These are phyloP conservation scores for Citrullus colocynthis DNA, from an alignment of 306 rosid genomes.

Conservation along the genomic window DNA sequence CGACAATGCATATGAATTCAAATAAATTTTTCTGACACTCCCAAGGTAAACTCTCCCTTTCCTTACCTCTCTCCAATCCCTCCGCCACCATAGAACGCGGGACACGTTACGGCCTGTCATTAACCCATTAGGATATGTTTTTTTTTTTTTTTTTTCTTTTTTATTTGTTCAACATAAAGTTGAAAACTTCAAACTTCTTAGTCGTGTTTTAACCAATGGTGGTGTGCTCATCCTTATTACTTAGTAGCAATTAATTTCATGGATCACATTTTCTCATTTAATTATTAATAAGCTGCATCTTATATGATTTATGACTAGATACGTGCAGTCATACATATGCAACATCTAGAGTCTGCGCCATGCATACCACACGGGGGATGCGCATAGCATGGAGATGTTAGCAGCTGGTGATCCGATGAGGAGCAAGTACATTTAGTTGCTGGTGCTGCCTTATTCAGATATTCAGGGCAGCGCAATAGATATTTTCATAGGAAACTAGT, in stretches of 20 bases:
- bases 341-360: neutral
- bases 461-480: neutral
- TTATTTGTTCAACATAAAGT: no score
- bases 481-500: neutral
- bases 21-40: conserved; percentile 2
- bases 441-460: neutral
- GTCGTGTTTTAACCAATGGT: no score
- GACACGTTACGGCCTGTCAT: neutral
- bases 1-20: conserved; percentile 15
- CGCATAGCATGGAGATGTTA: neutral
- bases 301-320: neutral
- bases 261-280: neutral
- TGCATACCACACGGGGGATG: neutral
- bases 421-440: neutral
- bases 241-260: neutral
- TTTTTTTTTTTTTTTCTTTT: neutral
- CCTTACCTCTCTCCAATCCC: neutral
- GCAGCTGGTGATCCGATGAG: neutral
- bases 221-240: neutral
- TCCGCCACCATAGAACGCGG: neutral
- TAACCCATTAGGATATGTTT: neutral
- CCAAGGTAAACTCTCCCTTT: neutral
- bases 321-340: neutral
- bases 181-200: no score
- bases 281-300: neutral